Percentiles rank a stretch among this genome's conserved stretches.
These are phyloP conservation scores for Kazachstania sp. DNA, from an alignment of 1,139 yeast species.

Conservation along the genomic window DNA sequence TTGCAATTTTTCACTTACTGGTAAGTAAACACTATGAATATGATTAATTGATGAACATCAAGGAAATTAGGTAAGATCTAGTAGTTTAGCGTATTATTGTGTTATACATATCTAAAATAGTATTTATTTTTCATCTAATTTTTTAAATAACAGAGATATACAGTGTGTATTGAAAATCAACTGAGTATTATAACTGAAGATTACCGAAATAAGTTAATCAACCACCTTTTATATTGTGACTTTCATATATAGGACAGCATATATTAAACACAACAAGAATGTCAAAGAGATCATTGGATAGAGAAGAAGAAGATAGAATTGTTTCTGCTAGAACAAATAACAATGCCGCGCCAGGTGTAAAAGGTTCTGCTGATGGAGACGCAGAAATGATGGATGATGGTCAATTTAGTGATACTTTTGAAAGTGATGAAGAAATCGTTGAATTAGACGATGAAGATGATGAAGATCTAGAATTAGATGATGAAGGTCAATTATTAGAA, in stretches of 20 bases:
- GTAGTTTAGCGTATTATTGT: no score
- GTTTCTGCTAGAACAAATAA: constrained; percentile 33
- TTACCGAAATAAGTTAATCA: no score
- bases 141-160: no score
- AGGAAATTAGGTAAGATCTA: no score
- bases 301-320: constrained; percentile 30
- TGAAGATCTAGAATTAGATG: constrained; percentile 38
- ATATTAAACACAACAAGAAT: constrained; percentile 31
- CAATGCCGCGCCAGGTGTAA: constrained; percentile 31
- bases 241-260: not conserved
- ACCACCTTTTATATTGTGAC: not conserved
- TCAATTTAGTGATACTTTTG: constrained; percentile 91
- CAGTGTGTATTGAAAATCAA: no score
- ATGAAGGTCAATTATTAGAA: constrained; percentile 23
- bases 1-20: not conserved
- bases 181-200: no score
- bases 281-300: constrained; percentile 57
- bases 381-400: constrained; percentile 87
- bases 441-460: constrained; percentile 67
- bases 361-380: constrained; percentile 34
- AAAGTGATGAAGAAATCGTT: constrained; percentile 83
- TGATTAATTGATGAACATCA: no score
- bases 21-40: no score
- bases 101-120: no score
- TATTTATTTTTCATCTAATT: no score